These are phyloP conservation scores for Beauveria sp. DNA, from an alignment of 2,329 filamentous ascomycete genomes.

Conservation along the genomic window DNA sequence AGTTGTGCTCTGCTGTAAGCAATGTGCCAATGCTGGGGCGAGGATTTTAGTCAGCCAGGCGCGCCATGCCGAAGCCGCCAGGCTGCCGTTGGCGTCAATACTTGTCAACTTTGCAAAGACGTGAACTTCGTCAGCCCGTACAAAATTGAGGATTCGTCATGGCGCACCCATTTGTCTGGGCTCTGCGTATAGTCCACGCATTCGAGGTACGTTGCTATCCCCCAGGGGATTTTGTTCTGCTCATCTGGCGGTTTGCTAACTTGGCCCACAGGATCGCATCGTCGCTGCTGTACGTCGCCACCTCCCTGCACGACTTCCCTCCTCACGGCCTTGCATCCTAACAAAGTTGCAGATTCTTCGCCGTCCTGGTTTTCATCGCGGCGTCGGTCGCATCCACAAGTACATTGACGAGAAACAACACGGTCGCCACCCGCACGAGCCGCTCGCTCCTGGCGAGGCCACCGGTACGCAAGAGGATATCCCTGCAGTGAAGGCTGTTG, in stretches of 20 bases:
- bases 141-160: conserved; percentile 15
- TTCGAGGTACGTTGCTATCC: conserved; percentile 22
- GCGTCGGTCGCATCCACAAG: conserved; percentile 45
- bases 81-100: neutral
- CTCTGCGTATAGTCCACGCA: conserved; percentile 26
- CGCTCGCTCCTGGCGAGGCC: conserved; percentile 44
- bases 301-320: neutral
- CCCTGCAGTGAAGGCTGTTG: neutral
- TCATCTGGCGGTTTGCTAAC: neutral
- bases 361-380: conserved; percentile 43
- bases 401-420: conserved; percentile 40
- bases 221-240: accelerated
- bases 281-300: conserved; percentile 22
- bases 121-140: neutral
- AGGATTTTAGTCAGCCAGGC: conserved; percentile 5
- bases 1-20: neutral
- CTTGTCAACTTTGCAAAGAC: neutral
- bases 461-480: conserved; percentile 30
- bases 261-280: conserved; percentile 24
- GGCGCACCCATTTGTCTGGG: conserved; percentile 25
- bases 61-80: neutral
- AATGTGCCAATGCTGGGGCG: neutral
- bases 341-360: conserved; percentile 35
- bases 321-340: neutral
- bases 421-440: conserved; percentile 43